These are phyloP conservation scores for Argentina anserina DNA, from an alignment of 306 rosid genomes.

Conservation along the genomic window DNA sequence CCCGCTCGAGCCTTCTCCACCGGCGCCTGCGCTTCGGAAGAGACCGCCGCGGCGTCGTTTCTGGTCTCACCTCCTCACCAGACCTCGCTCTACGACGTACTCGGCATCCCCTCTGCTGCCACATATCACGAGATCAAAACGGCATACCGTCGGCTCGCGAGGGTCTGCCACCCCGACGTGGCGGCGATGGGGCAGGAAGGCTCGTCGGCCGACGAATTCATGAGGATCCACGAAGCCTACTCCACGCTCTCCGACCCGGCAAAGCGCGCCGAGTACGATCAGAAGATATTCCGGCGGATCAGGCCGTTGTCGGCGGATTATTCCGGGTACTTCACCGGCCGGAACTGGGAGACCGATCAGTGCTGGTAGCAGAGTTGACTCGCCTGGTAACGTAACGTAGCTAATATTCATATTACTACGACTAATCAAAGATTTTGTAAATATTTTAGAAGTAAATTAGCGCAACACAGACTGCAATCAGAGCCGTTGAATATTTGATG, in stretches of 20 bases:
- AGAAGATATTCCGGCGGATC: constrained; percentile 36
- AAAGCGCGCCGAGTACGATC: constrained; percentile 82
- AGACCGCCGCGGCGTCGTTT: constrained; percentile 33
- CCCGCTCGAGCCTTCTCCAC: constrained; percentile 35
- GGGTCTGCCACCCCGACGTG: constrained; percentile 83
- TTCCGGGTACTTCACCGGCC: constrained; percentile 49
- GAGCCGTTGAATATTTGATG: constrained; percentile 22
- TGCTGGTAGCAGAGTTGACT: constrained; percentile 79
- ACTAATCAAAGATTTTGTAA: not conserved
- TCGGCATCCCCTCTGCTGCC: constrained; percentile 67
- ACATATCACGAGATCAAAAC: constrained; percentile 72
- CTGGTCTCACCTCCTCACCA: constrained; percentile 11
- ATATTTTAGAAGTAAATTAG: not conserved
- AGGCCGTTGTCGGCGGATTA: constrained; percentile 52
- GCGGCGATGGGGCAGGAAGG: constrained; percentile 51
- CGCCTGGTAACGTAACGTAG: not conserved
- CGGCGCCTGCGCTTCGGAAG: constrained; percentile 30
- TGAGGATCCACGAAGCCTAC: constrained; percentile 77
- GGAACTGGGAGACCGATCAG: constrained; percentile 99
- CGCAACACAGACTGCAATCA: constrained; percentile 2
- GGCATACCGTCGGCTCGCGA: constrained; percentile 75
- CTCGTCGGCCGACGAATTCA: constrained; percentile 70
- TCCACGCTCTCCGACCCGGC: constrained; percentile 80
- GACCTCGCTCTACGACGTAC: constrained; percentile 61
- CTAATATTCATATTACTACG: not conserved